Base-by-base conservation (phyloP, 352 stramenopile genomes). In the Pythium aphanidermatum region DNA sequence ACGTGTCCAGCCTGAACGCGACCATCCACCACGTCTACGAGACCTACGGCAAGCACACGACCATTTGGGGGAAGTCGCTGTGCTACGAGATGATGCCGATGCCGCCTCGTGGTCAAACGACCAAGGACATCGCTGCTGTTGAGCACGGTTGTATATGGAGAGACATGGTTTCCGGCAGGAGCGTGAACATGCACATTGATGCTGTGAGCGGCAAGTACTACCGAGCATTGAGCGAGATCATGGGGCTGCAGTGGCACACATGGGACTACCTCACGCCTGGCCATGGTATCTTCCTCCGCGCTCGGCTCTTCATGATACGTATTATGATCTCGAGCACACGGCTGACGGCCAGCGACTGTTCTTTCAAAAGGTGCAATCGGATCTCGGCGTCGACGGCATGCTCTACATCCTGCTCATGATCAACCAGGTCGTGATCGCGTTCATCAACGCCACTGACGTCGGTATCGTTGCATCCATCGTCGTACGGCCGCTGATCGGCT, bases 371-470 rank as follows among this genome's bases (percentile, higher is more conserved):
- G 38, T 54, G 32, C 16, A 20, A 28, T 44, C 45, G 2, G 43
- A 64, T 17, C 23, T 64, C 7, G 43, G 49, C 11, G 38, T 64
- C 14, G 50, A 58, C 4, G 55, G 55, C 4, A 29, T 64, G 25
- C 37, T 64, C 5, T 64, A 60, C 38, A 44, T 52, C 33, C 8
- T 52, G 2, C 46, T 64, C 43, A 25, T 64, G 9, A 36, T 55
- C 9, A 43, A 48, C 8, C 25, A 64, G 35, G 19, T 64, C 7
- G 19, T 34, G 2, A 60, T 64, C 17, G 26, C 55, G 25, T 32
- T 41, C n/a, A 63, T 63, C 49, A 59, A 54, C 37, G 25, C 43
- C n/a, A 29, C 47, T 5, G 55, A 63, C 44, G 33, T 23, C n/a
- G 31, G 27, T 12, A 30, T 55, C 27, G 55, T 64, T 5, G 55